Evolutionary conservation across 768 basidiomycete genomes (phyloP).

Genomic region (Wakefieldia striispora): DNA sequence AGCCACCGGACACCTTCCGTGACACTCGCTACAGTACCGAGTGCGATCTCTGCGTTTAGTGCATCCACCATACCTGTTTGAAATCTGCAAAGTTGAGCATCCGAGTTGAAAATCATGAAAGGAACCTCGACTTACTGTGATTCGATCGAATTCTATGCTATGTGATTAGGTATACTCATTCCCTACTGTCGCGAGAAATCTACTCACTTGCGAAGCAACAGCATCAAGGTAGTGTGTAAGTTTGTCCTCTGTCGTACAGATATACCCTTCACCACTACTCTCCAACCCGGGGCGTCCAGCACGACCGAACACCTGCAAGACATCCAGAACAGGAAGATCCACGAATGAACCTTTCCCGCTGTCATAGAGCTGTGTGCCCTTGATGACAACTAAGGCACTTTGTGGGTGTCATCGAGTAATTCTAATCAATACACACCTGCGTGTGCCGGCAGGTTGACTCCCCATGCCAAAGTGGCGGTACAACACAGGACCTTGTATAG

Average conservation of each 20-base stretch:
- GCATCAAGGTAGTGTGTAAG: conserved; percentile 86
- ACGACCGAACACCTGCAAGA: conserved; percentile 96
- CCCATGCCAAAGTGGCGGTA: conserved; percentile 98
- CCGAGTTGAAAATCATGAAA: neutral
- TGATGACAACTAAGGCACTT: conserved; percentile 72
- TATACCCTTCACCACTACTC: conserved; percentile 93
- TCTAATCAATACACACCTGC: conserved; percentile 56
- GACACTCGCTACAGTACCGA: conserved; percentile 89
- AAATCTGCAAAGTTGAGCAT: conserved; percentile 50
- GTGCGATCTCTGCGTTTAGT: conserved; percentile 91
- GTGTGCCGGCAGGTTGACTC: conserved; percentile 97
- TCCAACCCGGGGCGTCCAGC: conserved; percentile 89
- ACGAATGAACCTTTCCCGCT: conserved; percentile 86
- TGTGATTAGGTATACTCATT: neutral
- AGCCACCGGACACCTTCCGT: conserved; percentile 91
- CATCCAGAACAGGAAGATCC: conserved; percentile 92
- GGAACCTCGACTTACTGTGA: conserved; percentile 62
- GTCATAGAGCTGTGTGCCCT: conserved; percentile 97
- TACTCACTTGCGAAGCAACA: conserved; percentile 76
- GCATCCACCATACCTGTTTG: conserved; percentile 82
- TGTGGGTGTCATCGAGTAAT: conserved; percentile 7
- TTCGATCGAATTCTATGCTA: conserved; percentile 83
- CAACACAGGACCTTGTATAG: conserved; percentile 83
- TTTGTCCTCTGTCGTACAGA: conserved; percentile 94
- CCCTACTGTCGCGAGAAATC: neutral